Base-by-base conservation (phyloP, 768 basidiomycete genomes). In the Suillus clintonianus region DNA sequence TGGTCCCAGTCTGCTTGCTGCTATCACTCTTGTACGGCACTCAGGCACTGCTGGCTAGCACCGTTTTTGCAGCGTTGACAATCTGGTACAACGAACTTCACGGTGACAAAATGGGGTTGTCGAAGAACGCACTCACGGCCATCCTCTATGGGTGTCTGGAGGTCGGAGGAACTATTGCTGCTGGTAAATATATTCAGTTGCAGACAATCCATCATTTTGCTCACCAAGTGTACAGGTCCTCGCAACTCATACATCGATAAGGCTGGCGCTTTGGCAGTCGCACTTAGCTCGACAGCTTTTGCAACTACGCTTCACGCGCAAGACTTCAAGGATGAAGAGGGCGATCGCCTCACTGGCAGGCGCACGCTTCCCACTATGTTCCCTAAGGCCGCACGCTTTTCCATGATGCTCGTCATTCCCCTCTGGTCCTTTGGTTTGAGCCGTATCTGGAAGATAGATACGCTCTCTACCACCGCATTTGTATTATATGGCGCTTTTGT, bases 301-400 rank as follows among this genome's bases (percentile, higher is more conserved):
- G 68, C 78, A 2, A 82, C 83, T 0, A 84, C 83, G 4, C 79
- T 83, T 13, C 82, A 84, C 24, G 78, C 81, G 3, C 81, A 83
- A 68, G 84, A 85, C 62, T 85, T 81, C 62, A 74, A 79, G 34
- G 84, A 85, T 60, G 67, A 77, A 15, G 71, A 74, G n/a, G 83
- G 83, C 0, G 84, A 84, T 56, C 67, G 68, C 5, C 56, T 72
- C n/a, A 71, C 72, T 0, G 80, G 80, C 1, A 75, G 83, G 5
- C 24, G 71, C 1, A 85, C 83, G 0, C 67, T 85, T 27, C 83
- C 83, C 1, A 81, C 85, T 59, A 75, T 77, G 37, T 76, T 78
- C 39, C 84, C 84, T 1, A 62, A 74, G 22, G 39, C 71, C 1
- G 77, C 81, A 0, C 73, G 81, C 6, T 60, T 74, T 24, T 75